phyloP scores from a whole-genome alignment of 768 basidiomycete species.

The Psilocybe subaeruginosa region DNA sequence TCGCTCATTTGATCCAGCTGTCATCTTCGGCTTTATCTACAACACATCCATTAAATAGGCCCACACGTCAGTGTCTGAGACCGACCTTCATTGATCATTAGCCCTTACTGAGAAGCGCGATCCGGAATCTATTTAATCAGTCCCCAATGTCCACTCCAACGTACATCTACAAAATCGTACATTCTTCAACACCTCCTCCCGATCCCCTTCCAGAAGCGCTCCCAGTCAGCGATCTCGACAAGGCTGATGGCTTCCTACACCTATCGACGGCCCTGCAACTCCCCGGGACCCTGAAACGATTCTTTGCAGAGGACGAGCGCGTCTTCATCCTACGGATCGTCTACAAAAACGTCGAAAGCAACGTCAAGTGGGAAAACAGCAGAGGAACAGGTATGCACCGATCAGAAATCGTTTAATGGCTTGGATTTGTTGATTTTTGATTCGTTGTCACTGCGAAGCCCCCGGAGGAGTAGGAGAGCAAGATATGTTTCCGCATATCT shows the following conservation, averaged over 20 bases:
- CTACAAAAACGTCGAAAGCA: conserved; percentile 39
- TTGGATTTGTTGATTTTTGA: not conserved
- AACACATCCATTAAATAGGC: too few species aligned
- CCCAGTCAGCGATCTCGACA: conserved; percentile 54
- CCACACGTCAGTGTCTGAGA: not conserved
- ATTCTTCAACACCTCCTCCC: conserved; percentile 41
- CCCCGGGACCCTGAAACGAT: conserved; percentile 45
- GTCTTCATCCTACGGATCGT: conserved; percentile 48
- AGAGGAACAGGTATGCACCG: conserved; percentile 29
- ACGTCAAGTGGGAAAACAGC: conserved; percentile 54
- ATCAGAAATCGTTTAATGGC: not conserved
- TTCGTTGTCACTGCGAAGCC: conserved; percentile 21
- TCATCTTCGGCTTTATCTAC: not conserved
- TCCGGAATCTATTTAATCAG: not conserved
- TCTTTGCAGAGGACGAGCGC: conserved; percentile 41
- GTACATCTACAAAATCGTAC: conserved; percentile 67
- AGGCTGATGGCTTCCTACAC: conserved; percentile 52
- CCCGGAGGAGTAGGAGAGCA: conserved; percentile 47
- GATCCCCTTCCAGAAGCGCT: conserved; percentile 45
- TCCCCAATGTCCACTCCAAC: conserved; percentile 37
- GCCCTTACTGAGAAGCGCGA: not conserved
- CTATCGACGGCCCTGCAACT: conserved; percentile 57
- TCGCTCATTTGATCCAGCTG: not conserved
- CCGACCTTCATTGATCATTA: not conserved
- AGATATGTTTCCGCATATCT: conserved; percentile 57